Evolutionary conservation across 2,329 filamentous ascomycete species (phyloP).

Genomic region (Elsinoe arachidis): DNA sequence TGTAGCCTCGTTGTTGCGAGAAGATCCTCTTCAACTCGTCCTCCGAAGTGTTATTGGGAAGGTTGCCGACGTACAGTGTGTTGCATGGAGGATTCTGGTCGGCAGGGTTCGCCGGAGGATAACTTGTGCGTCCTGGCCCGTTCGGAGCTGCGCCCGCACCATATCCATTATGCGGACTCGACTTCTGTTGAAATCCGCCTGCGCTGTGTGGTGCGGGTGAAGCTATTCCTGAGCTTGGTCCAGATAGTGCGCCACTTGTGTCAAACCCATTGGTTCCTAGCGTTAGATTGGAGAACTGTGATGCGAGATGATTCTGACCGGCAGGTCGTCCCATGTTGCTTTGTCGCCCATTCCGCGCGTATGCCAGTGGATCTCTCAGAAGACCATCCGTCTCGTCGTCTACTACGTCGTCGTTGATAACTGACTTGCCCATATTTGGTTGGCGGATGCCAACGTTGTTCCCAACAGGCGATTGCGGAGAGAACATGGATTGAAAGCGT

Average conservation of each 20-base stretch:
- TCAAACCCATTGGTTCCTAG: slow-evolving; percentile 55
- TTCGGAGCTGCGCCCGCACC: neutral
- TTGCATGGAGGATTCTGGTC: slow-evolving; percentile 98
- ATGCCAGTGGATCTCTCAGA: slow-evolving; percentile 63
- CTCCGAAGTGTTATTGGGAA: slow-evolving; percentile 85
- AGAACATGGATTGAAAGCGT: slow-evolving; percentile 58
- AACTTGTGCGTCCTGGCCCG: slow-evolving; percentile 26
- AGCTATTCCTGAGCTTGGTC: slow-evolving; percentile 46
- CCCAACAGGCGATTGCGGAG: slow-evolving; percentile 63
- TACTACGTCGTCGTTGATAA: slow-evolving; percentile 61
- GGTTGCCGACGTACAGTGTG: slow-evolving; percentile 93
- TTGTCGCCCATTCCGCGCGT: slow-evolving; percentile 58
- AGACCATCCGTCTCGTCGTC: slow-evolving; percentile 65
- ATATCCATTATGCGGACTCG: neutral
- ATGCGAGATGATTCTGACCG: slow-evolving; percentile 63
- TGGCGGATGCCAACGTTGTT: slow-evolving; percentile 48
- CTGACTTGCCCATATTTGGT: slow-evolving; percentile 48
- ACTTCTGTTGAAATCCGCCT: slow-evolving; percentile 7
- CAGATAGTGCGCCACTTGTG: slow-evolving; percentile 37
- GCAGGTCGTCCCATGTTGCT: slow-evolving; percentile 42
- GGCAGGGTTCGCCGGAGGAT: slow-evolving; percentile 83
- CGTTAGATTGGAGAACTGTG: slow-evolving; percentile 46
- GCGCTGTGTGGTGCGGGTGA: slow-evolving; percentile 33
- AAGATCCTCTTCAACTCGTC: slow-evolving; percentile 94
- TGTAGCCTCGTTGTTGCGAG: slow-evolving; percentile 88